These are phyloP conservation scores for Tieghemostelium lacteum DNA, from an alignment of 78 protist species.

Conservation along the genomic window DNA sequence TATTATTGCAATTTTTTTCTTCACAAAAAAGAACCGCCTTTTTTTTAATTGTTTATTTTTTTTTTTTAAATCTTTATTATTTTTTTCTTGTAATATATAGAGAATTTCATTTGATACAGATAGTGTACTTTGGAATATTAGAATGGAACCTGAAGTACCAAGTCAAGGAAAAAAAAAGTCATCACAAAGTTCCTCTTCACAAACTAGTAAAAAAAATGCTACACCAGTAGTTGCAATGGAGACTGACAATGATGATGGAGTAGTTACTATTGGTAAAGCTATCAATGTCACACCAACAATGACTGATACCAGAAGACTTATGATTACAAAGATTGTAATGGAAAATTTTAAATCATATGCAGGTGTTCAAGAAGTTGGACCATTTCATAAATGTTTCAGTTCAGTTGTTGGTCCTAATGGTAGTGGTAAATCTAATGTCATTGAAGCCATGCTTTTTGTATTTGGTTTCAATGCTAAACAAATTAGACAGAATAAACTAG, in stretches of 20 bases:
- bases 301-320: slow-evolving; percentile 80
- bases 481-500: slow-evolving; percentile 94
- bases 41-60: no score
- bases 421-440: slow-evolving; percentile 99
- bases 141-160: no score
- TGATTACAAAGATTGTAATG: slow-evolving; percentile 92
- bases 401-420: slow-evolving; percentile 99
- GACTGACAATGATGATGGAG: not conserved
- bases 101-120: no score
- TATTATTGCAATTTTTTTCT: no score
- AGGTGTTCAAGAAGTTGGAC: slow-evolving; percentile 94
- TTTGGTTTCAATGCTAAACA: slow-evolving; percentile 97
- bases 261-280: not conserved
- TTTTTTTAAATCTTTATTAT: no score
- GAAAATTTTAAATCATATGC: slow-evolving; percentile 99
- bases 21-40: no score
- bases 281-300: not conserved
- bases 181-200: no score
- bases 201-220: no score
- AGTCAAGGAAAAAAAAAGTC: no score
- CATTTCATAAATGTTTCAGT: slow-evolving; percentile 97
- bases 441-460: slow-evolving; percentile 99
- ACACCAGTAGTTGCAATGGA: not conserved
- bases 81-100: no score
- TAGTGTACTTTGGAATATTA: no score